Evolutionary conservation across 441 rosid species (phyloP).

Genomic region (Syzygium malaccense): DNA sequence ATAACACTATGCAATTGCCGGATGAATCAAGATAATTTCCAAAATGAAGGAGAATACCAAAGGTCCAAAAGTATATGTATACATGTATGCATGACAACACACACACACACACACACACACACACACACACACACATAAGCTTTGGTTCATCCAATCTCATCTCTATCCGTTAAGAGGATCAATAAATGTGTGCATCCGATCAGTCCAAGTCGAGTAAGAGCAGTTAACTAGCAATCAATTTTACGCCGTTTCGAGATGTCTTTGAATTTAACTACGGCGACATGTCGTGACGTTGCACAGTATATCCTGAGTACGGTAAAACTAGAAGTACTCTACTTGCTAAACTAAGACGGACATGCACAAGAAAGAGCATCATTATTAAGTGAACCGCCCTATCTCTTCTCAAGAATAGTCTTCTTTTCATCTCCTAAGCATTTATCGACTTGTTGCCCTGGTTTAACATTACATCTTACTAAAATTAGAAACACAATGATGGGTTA

Average conservation of each 20-base stretch:
- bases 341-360: neutral
- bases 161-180: neutral
- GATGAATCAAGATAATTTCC: neutral
- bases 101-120: neutral
- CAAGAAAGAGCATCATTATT: neutral
- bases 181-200: neutral
- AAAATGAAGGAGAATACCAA: neutral
- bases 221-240: neutral
- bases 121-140: neutral
- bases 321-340: neutral
- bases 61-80: neutral
- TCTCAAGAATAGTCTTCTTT: neutral
- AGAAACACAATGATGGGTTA: neutral
- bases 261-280: neutral
- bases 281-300: neutral
- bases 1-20: neutral
- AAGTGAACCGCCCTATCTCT: neutral
- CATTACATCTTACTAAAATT: neutral
- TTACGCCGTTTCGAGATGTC: neutral
- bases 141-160: neutral
- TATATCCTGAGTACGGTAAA: neutral
- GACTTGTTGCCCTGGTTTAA: neutral
- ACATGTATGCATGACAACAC: neutral
- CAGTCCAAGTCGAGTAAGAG: neutral
- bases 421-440: neutral